A percentile compares a stretch with the other conserved stretches of the same genome.
Evolutionary conservation across 176 grass and related monocot genomes (phyloP).

Genomic region (Luzula sylvatica): DNA sequence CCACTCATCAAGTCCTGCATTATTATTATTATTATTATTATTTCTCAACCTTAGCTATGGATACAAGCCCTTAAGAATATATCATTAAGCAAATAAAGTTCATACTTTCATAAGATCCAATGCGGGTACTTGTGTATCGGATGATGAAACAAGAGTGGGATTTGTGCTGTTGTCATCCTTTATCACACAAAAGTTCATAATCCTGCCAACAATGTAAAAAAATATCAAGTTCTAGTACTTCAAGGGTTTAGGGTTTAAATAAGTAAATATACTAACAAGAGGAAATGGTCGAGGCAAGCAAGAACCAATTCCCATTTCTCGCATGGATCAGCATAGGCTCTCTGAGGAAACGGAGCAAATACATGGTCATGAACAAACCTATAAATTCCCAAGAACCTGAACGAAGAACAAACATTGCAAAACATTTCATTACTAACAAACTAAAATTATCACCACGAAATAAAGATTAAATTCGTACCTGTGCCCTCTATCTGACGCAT

Average conservation of each 20-base stretch:
- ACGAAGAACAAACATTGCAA: neutral
- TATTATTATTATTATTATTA: neutral
- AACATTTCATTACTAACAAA: neutral
- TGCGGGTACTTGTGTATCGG: slow-evolving; percentile 52
- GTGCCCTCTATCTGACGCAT: slow-evolving; percentile 64
- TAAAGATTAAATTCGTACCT: slow-evolving; percentile 30
- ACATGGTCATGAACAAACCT: slow-evolving; percentile 96
- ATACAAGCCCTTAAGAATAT: too few relatives aligned
- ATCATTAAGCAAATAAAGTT: neutral
- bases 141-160: slow-evolving; percentile 33
- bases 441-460: neutral
- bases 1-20: slow-evolving; percentile 91
- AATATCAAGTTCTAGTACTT: slow-evolving; percentile 16
- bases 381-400: slow-evolving; percentile 87
- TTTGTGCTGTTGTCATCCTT: slow-evolving; percentile 48
- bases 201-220: slow-evolving; percentile 38
- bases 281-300: slow-evolving; percentile 87
- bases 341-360: slow-evolving; percentile 88
- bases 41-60: too few relatives aligned
- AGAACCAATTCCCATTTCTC: slow-evolving; percentile 94
- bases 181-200: slow-evolving; percentile 72
- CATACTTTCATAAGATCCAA: slow-evolving; percentile 91
- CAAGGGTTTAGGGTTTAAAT: too few relatives aligned
- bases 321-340: slow-evolving; percentile 65
- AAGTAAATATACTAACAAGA: slow-evolving; percentile 43